Evolutionary conservation across 306 rosid species (phyloP), one percentile per base, ranked within the genome.

Genomic region (Quercus berberidifolia): DNA sequence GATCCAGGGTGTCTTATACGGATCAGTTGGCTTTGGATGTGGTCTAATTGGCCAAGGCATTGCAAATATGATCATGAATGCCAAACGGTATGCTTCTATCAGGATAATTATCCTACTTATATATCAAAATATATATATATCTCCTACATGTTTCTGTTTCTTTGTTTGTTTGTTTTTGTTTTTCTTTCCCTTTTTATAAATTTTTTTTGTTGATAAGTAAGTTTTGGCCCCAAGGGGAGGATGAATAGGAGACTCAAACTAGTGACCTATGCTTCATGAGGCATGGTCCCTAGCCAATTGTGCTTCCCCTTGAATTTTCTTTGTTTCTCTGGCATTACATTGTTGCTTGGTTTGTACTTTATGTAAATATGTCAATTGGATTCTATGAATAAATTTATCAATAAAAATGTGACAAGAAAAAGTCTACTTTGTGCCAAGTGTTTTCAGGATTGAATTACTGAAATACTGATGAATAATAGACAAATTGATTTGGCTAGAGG

Each of bases 11-110:
- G 88, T 91, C 25, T 73, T 91, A 81, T 95, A 95, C 83, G 99
- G 97, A 74, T 76, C 88, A 3, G 98, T 93, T 82, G 99, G 99
- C 35, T 91, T 93, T 78, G 98, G 88, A 78, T 95, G 99, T 85
- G 99, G 99, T 67, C 86, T 95, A 49, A 52, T 95, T 73, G 99
- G 99, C 79, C 99, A 95, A 86, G 99, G 99, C 81, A 89, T 95
- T 76, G 98, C 97, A 79, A 95, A 95, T 83, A 83, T 86, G 87
- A 87, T 95, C 76, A 95, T 95, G 99, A 95, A 86, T 75, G 94
- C 91, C 41, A 95, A 95, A 85, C 86, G 98, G 98, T 92, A 89
- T 13, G 59, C 52, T 67, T 60, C 75, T 84, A 26, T 78, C 43
- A 5, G 30, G 68, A 60, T 63, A 69, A 25, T n/a, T 71, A 55